Conservation (phyloP, 208 protist genomes). For the Leishmania aethiopica region DNA sequence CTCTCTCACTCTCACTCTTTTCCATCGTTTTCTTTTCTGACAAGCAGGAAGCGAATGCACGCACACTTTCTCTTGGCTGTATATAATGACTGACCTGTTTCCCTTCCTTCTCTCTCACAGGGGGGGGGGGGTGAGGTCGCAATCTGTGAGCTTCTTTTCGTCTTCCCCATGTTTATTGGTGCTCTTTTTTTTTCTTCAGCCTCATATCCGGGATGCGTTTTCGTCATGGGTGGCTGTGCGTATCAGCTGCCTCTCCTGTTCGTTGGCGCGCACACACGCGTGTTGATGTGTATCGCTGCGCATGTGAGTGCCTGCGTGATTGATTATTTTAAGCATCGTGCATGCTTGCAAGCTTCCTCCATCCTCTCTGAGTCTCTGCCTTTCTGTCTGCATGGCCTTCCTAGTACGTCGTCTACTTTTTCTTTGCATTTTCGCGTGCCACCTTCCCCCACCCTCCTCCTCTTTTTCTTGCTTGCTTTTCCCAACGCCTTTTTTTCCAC, state of each 20-base stretch:
- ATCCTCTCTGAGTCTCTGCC: neutral
- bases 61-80: neutral
- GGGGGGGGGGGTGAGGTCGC: neutral
- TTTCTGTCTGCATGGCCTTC: neutral
- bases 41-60: neutral
- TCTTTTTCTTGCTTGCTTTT: neutral
- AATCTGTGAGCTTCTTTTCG: neutral
- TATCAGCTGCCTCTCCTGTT: neutral
- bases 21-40: neutral
- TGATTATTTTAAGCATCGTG: neutral
- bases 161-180: neutral
- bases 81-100: neutral
- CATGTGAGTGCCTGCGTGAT: neutral
- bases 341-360: neutral
- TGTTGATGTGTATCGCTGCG: neutral
- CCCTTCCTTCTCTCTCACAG: neutral
- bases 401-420: neutral
- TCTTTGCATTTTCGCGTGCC: neutral
- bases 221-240: neutral
- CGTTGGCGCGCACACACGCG: neutral
- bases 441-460: neutral
- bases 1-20: neutral
- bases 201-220: neutral
- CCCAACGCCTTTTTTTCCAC: neutral
- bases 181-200: neutral